Evolutionary conservation across 2,329 filamentous ascomycete species (phyloP).

Genomic region (Sporothrix mexicana): DNA sequence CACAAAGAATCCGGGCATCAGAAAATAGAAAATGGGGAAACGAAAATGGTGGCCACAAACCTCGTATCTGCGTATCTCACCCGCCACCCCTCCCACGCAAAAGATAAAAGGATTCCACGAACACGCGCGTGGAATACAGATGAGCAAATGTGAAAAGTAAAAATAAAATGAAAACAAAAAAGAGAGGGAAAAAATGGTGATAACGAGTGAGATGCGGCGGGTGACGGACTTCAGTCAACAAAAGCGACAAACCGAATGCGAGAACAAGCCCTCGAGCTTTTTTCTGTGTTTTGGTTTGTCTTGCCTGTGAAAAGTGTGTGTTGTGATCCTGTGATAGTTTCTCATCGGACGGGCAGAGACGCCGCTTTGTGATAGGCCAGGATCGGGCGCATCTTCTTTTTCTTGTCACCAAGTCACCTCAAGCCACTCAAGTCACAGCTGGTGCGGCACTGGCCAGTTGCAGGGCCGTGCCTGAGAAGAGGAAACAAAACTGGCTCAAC

Average conservation of each 20-base stretch:
- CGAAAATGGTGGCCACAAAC: not conserved
- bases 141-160: too few relatives aligned
- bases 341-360: not conserved
- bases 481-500: not conserved
- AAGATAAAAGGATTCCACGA: slow-evolving; percentile 17
- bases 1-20: not conserved
- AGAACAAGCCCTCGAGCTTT: slow-evolving; percentile 30
- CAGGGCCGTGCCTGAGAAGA: slow-evolving; percentile 4
- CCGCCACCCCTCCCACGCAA: slow-evolving; percentile 5
- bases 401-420: not conserved
- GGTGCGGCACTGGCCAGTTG: slow-evolving; percentile 18
- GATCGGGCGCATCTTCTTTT: not conserved
- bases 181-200: not conserved
- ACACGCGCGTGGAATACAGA: not conserved
- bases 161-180: not conserved
- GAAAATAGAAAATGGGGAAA: slow-evolving; percentile 4
- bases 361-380: slow-evolving; percentile 22
- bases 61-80: slow-evolving; percentile 33
- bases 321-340: not conserved
- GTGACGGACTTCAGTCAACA: slow-evolving; percentile 16
- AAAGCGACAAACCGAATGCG: slow-evolving; percentile 23
- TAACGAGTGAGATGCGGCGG: not conserved
- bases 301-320: not conserved
- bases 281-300: not conserved
- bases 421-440: slow-evolving; percentile 26